Percentiles rank a stretch among this genome's conserved stretches.
Evolutionary conservation across 2,329 filamentous ascomycete species (phyloP).

Genomic region (Arthroderma sp.): DNA sequence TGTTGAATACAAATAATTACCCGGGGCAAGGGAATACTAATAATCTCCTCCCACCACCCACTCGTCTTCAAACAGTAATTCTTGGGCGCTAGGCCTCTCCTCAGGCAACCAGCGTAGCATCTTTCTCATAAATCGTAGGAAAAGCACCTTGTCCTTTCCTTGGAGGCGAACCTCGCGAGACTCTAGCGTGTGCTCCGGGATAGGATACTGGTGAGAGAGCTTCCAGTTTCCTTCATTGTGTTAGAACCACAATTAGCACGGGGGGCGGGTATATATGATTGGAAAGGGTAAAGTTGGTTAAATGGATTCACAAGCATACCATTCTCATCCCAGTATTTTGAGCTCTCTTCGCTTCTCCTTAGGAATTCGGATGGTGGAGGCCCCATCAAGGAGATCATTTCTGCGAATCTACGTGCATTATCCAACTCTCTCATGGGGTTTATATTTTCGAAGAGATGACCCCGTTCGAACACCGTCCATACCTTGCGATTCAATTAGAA

Average conservation of each 20-base stretch:
- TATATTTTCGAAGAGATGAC: constrained; percentile 2
- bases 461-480: constrained; percentile 1
- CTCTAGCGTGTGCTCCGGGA: constrained; percentile 4
- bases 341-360: constrained; percentile 10
- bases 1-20: neutral
- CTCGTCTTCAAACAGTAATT: constrained; percentile 12
- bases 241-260: neutral
- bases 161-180: neutral
- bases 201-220: constrained; percentile 5
- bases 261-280: neutral
- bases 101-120: constrained; percentile 24
- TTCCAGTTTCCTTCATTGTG: neutral
- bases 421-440: constrained; percentile 3
- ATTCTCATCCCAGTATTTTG: constrained; percentile 15
- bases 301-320: constrained; percentile 6
- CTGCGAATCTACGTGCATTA: constrained; percentile 9
- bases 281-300: too few species aligned
- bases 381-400: constrained; percentile 13
- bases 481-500: neutral
- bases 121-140: constrained; percentile 17
- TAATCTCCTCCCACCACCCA: neutral
- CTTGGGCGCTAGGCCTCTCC: constrained; percentile 18
- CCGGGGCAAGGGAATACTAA: neutral
- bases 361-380: constrained; percentile 10
- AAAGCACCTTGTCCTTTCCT: constrained; percentile 19